Percentiles rank a stretch among this genome's conserved stretches.
Conservation (phyloP, 2,329 filamentous ascomycete species). For the Phialocephala subalpina region DNA sequence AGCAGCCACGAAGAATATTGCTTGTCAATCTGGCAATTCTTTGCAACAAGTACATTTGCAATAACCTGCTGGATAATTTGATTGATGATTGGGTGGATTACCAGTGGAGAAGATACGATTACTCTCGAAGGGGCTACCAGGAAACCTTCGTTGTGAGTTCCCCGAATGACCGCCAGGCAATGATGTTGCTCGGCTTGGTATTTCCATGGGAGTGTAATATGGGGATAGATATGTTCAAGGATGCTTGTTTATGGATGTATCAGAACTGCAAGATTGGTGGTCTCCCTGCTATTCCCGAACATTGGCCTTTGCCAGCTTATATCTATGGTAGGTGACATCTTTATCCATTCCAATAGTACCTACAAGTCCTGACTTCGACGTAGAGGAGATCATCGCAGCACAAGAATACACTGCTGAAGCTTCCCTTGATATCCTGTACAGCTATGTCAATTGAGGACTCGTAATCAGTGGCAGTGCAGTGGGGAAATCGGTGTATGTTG, state of each 20-base stretch:
- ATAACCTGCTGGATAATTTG: conserved; percentile 15
- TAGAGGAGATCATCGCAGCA: not conserved
- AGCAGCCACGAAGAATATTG: not conserved
- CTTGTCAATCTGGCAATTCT: conserved; percentile 19
- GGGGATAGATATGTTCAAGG: not conserved
- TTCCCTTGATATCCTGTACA: not conserved
- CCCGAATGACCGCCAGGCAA: not conserved
- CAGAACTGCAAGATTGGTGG: too few species aligned
- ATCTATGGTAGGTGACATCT: not conserved
- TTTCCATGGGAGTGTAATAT: not conserved
- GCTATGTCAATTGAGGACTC: too few species aligned
- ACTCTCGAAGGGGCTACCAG: not conserved
- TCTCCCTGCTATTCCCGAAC: not conserved
- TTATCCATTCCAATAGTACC: not conserved
- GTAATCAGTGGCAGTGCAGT: too few species aligned
- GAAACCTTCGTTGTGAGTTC: not conserved
- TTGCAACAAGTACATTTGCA: conserved; percentile 28
- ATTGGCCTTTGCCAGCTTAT: not conserved
- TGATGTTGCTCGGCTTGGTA: not conserved
- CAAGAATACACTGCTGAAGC: not conserved
- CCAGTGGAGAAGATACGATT: not conserved
- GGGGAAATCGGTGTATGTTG: too few species aligned
- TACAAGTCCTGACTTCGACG: not conserved
- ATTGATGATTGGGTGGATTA: not conserved
- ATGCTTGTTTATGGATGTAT: too few species aligned